Evolutionary conservation across 2,329 filamentous ascomycete genomes (phyloP), one percentile per base, ranked within the genome.

Genomic region (Cordyceps farinosa): DNA sequence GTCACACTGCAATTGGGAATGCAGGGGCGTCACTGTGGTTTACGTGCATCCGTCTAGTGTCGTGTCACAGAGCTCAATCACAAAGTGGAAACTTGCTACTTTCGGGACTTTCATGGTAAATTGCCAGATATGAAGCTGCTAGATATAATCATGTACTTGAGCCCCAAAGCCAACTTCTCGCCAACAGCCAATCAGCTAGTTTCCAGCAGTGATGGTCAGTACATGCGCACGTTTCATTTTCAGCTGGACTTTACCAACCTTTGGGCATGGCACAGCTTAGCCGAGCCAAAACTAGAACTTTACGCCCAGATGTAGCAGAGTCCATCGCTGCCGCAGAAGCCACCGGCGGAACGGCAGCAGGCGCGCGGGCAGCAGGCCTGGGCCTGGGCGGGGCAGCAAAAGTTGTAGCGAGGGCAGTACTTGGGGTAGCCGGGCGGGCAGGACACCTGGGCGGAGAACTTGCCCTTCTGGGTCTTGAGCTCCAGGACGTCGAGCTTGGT

Each of bases 331-430:
- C 59, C 53, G 34, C 64, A 65, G n/a, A 55, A 32, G 3, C 15
- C 48, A 3, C 30, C 7, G 11, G n/a, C 40, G 29, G 13, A 11
- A 5, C 36, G n/a, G 54, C 64, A 65, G 64, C 64, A 65, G n/a
- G 57, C 7, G 13, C 22, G n/a, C 10, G 56, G 64, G 51, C 64
- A 65, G 64, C 64, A 65, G 22, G 56, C 15, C n/a, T 48, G 29
- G 0, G 61, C 52, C 10, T 8, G 3, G 13, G 44, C 5, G 5
- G 51, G 64, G 52, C 64, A 65, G 61, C 61, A 65, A n/a, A 61
- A 62, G 34, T 22, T 13, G 38, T 64, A 59, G 22, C 22, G 9
- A 5, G n/a, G 32, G 62, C 64, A 65, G 47, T 44, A 64, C 15
- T 40, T 29, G 29, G 62, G 61, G 38, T 32, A 59, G 52, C 32